Conservation (phyloP, 1,284 basidiomycete genomes). For the Cutaneotrichosporon dermatis region DNA sequence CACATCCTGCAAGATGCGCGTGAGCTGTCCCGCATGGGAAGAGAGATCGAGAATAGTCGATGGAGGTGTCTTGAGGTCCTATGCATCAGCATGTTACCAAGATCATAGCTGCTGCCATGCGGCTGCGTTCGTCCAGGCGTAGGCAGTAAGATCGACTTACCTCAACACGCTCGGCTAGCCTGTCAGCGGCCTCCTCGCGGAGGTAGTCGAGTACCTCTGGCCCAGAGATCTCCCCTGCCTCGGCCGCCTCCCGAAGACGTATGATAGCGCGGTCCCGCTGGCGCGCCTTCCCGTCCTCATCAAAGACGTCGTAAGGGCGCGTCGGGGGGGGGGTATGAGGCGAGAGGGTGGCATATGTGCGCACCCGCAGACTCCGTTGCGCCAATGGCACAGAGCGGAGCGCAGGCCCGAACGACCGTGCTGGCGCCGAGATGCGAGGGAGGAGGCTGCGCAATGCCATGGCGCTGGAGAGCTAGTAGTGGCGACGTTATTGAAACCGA, state of each 20-base stretch:
- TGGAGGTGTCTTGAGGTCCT: conserved; percentile 90
- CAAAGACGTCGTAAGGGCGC: conserved; percentile 74
- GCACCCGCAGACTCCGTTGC: not conserved
- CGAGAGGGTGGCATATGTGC: conserved; percentile 38
- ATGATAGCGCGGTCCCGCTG: conserved; percentile 73
- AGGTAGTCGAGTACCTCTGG: conserved; percentile 79
- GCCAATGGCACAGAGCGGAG: no score
- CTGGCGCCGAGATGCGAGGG: no score
- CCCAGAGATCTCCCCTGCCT: conserved; percentile 2
- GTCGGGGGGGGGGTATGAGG: conserved; percentile 40
- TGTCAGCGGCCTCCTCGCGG: conserved; percentile 81
- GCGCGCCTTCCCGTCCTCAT: conserved; percentile 71
- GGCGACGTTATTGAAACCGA: no score
- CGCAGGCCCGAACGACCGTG: no score
- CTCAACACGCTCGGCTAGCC: conserved; percentile 81
- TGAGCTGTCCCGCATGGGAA: conserved; percentile 90
- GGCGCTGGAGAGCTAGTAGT: no score
- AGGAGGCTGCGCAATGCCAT: no score
- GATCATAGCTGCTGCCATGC: not conserved
- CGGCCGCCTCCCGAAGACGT: conserved; percentile 58
- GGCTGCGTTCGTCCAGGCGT: not conserved
- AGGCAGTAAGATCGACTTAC: conserved; percentile 48
- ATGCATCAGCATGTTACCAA: conserved; percentile 1
- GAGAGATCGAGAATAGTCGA: conserved; percentile 79
- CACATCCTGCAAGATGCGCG: conserved; percentile 70